Percentiles rank a stretch among this genome's conserved stretches.
phyloP scores from a whole-genome alignment of 768 basidiomycete species.

The Auricularia heimuer region DNA sequence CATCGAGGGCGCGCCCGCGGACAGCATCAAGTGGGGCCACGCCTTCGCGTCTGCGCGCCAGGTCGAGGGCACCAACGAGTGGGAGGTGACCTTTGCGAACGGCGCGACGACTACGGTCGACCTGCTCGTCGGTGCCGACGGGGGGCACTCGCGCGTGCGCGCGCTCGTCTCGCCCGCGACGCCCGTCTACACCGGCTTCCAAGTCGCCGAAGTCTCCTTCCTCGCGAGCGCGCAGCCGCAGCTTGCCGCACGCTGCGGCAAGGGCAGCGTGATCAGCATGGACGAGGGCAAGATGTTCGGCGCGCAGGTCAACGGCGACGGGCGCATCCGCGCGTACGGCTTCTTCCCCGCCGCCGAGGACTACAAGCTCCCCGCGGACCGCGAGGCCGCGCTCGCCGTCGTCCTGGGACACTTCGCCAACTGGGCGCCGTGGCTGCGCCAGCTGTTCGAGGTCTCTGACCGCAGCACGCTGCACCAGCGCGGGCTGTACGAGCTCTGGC shows the following conservation, averaged over 20 bases:
- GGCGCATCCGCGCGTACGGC: conserved; percentile 18
- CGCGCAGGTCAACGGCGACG: conserved; percentile 24
- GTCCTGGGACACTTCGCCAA: neutral
- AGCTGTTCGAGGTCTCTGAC: neutral
- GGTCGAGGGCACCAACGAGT: neutral
- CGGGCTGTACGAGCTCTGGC: conserved; percentile 5
- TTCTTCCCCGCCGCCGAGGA: neutral
- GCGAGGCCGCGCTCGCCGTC: neutral
- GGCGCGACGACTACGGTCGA: conserved; percentile 7
- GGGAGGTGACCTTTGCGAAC: neutral
- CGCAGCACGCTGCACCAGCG: neutral
- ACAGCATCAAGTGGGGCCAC: neutral
- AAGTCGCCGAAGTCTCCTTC: conserved; percentile 12
- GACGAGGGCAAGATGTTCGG: conserved; percentile 19
- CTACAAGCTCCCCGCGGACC: neutral
- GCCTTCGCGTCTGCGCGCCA: neutral
- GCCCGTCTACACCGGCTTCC: conserved; percentile 26
- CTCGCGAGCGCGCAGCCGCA: conserved; percentile 15
- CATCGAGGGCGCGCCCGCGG: neutral
- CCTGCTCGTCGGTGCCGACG: conserved; percentile 29
- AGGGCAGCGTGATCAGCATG: conserved; percentile 20
- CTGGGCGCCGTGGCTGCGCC: neutral
- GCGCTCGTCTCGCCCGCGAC: conserved; percentile 20
- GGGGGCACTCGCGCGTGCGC: conserved; percentile 31
- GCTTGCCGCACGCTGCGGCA: conserved; percentile 18